Evolutionary conservation across 208 protist species (phyloP).

Genomic region (Angomonas deanei): DNA sequence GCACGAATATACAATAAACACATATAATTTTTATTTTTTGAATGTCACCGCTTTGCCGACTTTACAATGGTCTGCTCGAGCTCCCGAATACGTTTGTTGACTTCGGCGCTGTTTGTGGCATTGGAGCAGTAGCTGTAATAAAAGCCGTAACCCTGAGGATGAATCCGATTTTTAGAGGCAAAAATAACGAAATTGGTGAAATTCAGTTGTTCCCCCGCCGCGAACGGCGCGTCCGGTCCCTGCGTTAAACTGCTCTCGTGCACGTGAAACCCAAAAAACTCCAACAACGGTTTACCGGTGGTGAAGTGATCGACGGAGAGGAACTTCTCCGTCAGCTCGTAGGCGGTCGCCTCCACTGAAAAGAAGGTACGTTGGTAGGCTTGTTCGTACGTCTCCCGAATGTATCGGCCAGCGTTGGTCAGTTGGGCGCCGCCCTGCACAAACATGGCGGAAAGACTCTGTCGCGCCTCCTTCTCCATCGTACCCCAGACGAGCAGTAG

Average conservation of each 20-base stretch:
- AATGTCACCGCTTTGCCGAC: not conserved
- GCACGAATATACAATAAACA: not conserved
- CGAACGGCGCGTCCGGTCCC: not conserved
- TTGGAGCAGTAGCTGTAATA: not conserved
- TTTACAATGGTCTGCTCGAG: not conserved
- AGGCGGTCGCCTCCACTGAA: not conserved
- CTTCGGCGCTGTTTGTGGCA: not conserved
- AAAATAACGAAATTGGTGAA: constrained; percentile 27
- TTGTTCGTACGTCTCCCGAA: not conserved
- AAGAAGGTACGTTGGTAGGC: not conserved
- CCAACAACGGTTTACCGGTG: not conserved
- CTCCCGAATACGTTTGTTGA: not conserved
- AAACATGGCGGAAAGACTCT: not conserved
- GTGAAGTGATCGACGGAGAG: not conserved
- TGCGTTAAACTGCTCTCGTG: not conserved
- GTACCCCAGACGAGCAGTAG: constrained; percentile 35
- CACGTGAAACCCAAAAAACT: not conserved
- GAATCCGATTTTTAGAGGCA: constrained; percentile 17
- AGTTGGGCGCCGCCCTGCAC: constrained; percentile 8
- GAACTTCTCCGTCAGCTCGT: not conserved
- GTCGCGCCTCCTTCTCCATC: constrained; percentile 14
- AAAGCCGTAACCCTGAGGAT: constrained; percentile 17
- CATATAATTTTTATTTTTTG: not conserved
- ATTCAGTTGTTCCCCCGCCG: constrained; percentile 5
- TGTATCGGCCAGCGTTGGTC: not conserved